Evolutionary conservation across 805 yeast species (phyloP).

Genomic region (Peterozyma xylosa): DNA sequence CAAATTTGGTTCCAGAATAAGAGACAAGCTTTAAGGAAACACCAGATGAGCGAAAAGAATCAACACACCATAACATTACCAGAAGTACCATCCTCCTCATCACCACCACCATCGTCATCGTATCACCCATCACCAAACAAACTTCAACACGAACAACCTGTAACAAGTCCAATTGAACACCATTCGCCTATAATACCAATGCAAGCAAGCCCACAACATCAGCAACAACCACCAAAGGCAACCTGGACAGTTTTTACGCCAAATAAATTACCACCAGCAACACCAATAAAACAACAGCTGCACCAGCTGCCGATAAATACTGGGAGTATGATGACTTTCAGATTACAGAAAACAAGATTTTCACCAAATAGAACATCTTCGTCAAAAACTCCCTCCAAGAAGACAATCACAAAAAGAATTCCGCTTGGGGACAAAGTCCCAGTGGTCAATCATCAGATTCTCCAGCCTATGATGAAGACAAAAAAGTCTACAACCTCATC

Average conservation of each 20-base stretch:
- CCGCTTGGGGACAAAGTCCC: too few relatives aligned
- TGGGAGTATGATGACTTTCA: conserved; percentile 26
- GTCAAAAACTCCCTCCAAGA: conserved; percentile 5
- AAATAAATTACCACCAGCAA: conserved; percentile 4
- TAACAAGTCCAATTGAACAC: conserved; percentile 4
- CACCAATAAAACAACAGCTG: conserved; percentile 7
- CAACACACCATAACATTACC: conserved; percentile 9
- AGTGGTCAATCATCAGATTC: too few relatives aligned
- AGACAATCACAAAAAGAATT: too few relatives aligned
- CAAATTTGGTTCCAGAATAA: conserved; percentile 98
- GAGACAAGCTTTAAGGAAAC: conserved; percentile 71
- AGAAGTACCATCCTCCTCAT: neutral
- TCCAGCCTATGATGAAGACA: too few relatives aligned
- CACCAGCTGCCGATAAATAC: conserved; percentile 7
- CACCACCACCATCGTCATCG: too few relatives aligned
- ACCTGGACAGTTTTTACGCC: conserved; percentile 10
- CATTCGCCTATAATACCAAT: too few relatives aligned
- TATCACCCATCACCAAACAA: neutral
- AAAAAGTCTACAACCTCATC: too few relatives aligned
- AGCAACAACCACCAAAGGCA: conserved; percentile 6
- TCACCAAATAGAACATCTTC: conserved; percentile 11
- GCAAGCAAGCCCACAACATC: neutral
- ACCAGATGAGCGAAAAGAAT: conserved; percentile 6
- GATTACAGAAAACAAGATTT: conserved; percentile 16
- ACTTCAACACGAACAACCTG: neutral